A percentile compares a stretch with the other conserved stretches of the same genome.
Conservation (phyloP, 2,329 filamentous ascomycete genomes). For the Penicillium oxalicum region DNA sequence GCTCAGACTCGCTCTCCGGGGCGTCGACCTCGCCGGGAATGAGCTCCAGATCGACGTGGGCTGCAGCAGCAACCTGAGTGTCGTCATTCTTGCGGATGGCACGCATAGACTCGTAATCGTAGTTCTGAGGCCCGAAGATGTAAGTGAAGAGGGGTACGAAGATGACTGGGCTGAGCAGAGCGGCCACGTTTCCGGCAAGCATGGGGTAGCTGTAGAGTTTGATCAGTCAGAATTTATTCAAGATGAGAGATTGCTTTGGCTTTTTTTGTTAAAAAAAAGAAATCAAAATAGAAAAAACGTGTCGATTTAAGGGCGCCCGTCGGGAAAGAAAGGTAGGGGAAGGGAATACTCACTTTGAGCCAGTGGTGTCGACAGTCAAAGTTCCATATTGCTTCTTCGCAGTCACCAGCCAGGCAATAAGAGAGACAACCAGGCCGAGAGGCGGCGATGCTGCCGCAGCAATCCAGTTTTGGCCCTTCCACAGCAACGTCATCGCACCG, state of each 20-base stretch:
- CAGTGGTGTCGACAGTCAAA: conserved; percentile 68
- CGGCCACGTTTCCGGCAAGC: conserved; percentile 79
- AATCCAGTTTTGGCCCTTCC: conserved; percentile 71
- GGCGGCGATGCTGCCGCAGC: conserved; percentile 65
- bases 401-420: conserved; percentile 74
- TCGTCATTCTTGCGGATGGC: conserved; percentile 74
- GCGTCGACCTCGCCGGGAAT: conserved; percentile 47
- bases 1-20: conserved; percentile 35
- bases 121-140: conserved; percentile 64
- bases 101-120: conserved; percentile 82
- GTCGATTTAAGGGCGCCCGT: too few species aligned
- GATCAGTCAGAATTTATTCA: conserved; percentile 2
- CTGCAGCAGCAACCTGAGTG: conserved; percentile 59
- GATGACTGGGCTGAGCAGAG: conserved; percentile 68
- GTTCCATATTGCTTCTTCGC: conserved; percentile 62
- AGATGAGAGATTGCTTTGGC: not conserved
- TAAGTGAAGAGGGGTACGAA: conserved; percentile 72
- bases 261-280: too few species aligned
- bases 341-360: conserved; percentile 54
- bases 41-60: conserved; percentile 60
- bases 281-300: too few species aligned
- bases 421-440: conserved; percentile 60
- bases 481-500: conserved; percentile 71
- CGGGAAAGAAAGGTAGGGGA: too few species aligned
- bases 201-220: conserved; percentile 56